Evolutionary conservation across 2,329 filamentous ascomycete species (phyloP).

Genomic region (Pseudopithomyces maydicus): DNA sequence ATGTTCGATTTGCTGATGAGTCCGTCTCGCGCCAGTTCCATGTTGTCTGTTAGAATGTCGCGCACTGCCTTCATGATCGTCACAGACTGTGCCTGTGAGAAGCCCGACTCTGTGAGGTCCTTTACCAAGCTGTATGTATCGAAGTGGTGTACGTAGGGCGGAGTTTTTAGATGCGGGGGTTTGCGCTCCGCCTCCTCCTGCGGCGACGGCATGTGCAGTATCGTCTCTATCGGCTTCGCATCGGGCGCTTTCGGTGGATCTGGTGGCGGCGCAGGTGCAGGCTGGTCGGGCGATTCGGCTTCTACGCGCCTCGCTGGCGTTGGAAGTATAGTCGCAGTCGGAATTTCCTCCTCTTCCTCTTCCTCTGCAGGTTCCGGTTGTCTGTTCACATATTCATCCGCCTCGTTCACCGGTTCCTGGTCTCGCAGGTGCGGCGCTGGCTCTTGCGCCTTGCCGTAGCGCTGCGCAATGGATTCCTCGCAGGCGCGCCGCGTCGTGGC

Average conservation of each 20-base stretch:
- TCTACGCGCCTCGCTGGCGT: conserved; percentile 13
- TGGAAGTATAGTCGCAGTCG: conserved; percentile 22
- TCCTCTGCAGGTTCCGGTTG: conserved; percentile 18
- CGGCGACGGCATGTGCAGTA: conserved; percentile 49
- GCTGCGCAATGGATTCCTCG: conserved; percentile 31
- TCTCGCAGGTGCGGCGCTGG: conserved; percentile 46
- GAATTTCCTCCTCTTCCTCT: conserved; percentile 26
- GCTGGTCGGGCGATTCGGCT: conserved; percentile 17
- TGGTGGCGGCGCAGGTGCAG: conserved; percentile 19
- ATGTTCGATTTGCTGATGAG: conserved; percentile 90
- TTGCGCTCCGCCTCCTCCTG: conserved; percentile 50
- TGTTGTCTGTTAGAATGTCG: conserved; percentile 74
- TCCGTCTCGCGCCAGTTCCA: conserved; percentile 78
- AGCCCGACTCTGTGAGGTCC: conserved; percentile 73
- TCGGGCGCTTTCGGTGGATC: conserved; percentile 30
- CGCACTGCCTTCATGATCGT: conserved; percentile 93
- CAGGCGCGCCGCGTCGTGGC: conserved; percentile 1
- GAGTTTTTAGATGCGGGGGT: conserved; percentile 71
- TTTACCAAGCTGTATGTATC: conserved; percentile 91
- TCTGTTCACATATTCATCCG: conserved; percentile 7
- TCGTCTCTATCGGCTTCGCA: conserved; percentile 45
- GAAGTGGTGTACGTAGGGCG: conserved; percentile 92
- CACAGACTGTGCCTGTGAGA: conserved; percentile 74
- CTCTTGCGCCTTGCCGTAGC: conserved; percentile 56
- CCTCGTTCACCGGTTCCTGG: conserved; percentile 9